Evolutionary conservation across 495 filamentous ascomycete species (phyloP).

Genomic region (Paragyromitra xinjiangensis): DNA sequence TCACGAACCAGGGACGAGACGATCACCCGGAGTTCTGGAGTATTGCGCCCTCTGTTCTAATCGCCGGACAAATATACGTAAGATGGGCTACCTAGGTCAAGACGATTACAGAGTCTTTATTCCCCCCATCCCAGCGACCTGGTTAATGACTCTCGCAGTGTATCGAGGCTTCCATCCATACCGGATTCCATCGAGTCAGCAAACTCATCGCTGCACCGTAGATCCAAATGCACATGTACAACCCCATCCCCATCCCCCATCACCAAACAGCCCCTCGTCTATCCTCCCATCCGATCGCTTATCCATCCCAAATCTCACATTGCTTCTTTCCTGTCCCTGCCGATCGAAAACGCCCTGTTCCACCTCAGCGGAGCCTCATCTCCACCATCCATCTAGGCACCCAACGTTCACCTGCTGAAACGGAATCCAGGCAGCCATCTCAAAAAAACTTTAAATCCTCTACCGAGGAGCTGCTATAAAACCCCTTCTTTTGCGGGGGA

Average conservation of each 20-base stretch:
- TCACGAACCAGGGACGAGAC: constrained; percentile 5
- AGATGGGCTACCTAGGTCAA: too few species aligned
- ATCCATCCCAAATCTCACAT: constrained; percentile 21
- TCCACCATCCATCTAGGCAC: background rate
- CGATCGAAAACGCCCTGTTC: constrained; percentile 23
- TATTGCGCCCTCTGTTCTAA: constrained; percentile 8
- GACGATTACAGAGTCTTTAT: background rate
- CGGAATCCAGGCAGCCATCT: background rate
- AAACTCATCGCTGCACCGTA: too few species aligned
- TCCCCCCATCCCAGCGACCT: background rate
- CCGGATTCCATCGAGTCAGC: background rate
- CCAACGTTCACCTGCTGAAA: background rate
- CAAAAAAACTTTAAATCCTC: constrained; percentile 4
- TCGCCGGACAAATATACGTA: background rate
- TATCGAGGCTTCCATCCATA: background rate
- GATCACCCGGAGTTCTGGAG: constrained; percentile 16
- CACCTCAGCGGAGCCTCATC: constrained; percentile 20
- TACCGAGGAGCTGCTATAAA: background rate
- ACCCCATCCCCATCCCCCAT: background rate
- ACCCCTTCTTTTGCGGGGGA: background rate
- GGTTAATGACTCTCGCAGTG: background rate
- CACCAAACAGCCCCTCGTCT: background rate
- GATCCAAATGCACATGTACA: too few species aligned
- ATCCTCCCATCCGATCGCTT: constrained; percentile 7
- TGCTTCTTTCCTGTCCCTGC: constrained; percentile 8